A percentile compares a stretch with the other conserved stretches of the same genome.
Evolutionary conservation across 2,329 filamentous ascomycete species (phyloP).

Genomic region (Colletotrichum karsti): DNA sequence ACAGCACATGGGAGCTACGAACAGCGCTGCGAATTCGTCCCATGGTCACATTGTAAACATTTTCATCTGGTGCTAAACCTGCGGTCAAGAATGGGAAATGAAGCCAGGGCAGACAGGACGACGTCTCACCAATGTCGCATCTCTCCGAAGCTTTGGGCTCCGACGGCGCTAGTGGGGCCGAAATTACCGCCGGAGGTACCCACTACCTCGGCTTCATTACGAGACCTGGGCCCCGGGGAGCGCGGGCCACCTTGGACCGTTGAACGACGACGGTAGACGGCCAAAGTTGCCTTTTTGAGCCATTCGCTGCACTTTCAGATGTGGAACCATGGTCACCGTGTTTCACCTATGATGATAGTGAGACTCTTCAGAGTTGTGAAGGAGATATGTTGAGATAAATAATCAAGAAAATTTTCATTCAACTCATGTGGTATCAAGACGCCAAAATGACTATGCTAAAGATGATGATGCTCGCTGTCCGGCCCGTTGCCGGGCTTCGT

Average conservation of each 20-base stretch:
- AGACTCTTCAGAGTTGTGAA: too few relatives aligned
- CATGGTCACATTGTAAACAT: too few relatives aligned
- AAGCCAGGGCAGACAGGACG: neutral
- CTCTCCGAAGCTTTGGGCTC: neutral
- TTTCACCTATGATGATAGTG: too few relatives aligned
- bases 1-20: too few relatives aligned
- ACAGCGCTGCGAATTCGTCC: too few relatives aligned
- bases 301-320: too few relatives aligned
- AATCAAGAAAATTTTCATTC: constrained; percentile 6
- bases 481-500: constrained; percentile 17
- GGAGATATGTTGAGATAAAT: neutral
- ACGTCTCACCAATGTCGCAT: constrained; percentile 17
- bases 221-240: neutral
- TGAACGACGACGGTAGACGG: neutral
- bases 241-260: neutral
- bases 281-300: too few relatives aligned
- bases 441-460: constrained; percentile 21
- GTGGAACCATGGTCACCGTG: too few relatives aligned
- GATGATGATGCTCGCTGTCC: constrained; percentile 18
- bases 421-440: constrained; percentile 28
- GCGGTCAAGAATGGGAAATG: neutral
- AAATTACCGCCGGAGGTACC: neutral
- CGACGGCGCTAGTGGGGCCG: constrained; percentile 7
- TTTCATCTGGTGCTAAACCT: too few relatives aligned
- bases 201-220: neutral